Evolutionary conservation across 2,329 filamentous ascomycete species (phyloP).

Genomic region (Cordyceps cicadae): DNA sequence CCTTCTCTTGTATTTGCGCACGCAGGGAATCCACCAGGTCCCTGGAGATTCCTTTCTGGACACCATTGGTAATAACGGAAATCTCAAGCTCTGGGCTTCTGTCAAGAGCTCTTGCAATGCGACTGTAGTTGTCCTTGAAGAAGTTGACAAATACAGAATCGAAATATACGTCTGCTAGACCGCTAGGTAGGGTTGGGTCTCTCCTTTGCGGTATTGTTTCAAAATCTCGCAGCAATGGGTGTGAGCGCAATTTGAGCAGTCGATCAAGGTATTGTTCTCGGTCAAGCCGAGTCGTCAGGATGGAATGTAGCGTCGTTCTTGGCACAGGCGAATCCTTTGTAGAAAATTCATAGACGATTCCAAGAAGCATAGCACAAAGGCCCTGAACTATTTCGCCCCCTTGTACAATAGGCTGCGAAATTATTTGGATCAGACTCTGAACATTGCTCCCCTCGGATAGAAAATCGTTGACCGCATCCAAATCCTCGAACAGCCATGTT

Average conservation of each 20-base stretch:
- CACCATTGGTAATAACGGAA: slow-evolving; percentile 66
- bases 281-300: slow-evolving; percentile 68
- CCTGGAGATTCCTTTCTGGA: slow-evolving; percentile 86
- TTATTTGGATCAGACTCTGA: slow-evolving; percentile 72
- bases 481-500: slow-evolving; percentile 86
- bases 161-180: slow-evolving; percentile 74
- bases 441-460: slow-evolving; percentile 85
- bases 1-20: slow-evolving; percentile 66
- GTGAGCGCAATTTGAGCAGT: slow-evolving; percentile 66
- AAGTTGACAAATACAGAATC: slow-evolving; percentile 85
- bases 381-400: slow-evolving; percentile 67
- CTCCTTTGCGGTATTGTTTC: slow-evolving; percentile 72
- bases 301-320: slow-evolving; percentile 67
- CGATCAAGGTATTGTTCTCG: slow-evolving; percentile 82
- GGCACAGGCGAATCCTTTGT: slow-evolving; percentile 93
- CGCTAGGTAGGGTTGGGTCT: slow-evolving; percentile 35
- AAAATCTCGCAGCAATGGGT: slow-evolving; percentile 77
- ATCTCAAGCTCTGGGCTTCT: slow-evolving; percentile 84
- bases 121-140: slow-evolving; percentile 90
- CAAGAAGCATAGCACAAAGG: slow-evolving; percentile 74
- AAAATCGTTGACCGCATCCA: slow-evolving; percentile 87
- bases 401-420: slow-evolving; percentile 48
- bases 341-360: slow-evolving; percentile 91
- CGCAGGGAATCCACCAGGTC: slow-evolving; percentile 84
- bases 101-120: slow-evolving; percentile 76